Evolutionary conservation across 2,329 filamentous ascomycete genomes (phyloP).

Genomic region (Fusarium veterinarium): DNA sequence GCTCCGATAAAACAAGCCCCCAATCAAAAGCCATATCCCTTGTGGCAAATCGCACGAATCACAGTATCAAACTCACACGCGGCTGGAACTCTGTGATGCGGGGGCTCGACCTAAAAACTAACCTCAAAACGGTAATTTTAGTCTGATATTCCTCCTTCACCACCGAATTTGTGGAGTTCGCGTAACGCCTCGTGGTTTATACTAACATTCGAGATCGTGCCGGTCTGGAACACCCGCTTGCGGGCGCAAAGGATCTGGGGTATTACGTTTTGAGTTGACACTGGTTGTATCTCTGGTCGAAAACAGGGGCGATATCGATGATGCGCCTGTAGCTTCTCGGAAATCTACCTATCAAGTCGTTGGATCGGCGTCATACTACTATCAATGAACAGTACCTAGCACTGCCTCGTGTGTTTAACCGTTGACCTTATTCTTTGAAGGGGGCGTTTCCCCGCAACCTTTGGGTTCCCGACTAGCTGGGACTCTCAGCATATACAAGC

Average conservation of each 20-base stretch:
- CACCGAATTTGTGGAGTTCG: neutral
- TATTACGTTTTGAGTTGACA: slow-evolving; percentile 18
- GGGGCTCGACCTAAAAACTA: neutral
- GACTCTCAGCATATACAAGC: slow-evolving; percentile 2
- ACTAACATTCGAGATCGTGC: neutral
- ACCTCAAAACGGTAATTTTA: neutral
- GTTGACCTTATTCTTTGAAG: neutral
- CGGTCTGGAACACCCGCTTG: slow-evolving; percentile 13
- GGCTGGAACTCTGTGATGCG: neutral
- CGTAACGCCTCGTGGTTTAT: neutral
- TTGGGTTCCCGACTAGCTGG: neutral
- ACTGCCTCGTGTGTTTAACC: neutral
- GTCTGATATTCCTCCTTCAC: slow-evolving; percentile 1
- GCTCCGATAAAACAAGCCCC: neutral
- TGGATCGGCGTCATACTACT: neutral
- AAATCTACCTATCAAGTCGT: neutral
- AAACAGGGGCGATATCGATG: neutral
- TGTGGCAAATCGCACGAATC: neutral
- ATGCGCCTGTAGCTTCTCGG: neutral
- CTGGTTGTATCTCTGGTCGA: neutral
- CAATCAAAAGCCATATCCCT: neutral
- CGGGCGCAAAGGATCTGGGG: slow-evolving; percentile 17
- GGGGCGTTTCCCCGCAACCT: neutral
- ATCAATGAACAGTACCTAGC: neutral
- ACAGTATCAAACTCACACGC: neutral